These are phyloP conservation scores for Russula ochroleuca DNA, from an alignment of 768 basidiomycete genomes.

Conservation along the genomic window DNA sequence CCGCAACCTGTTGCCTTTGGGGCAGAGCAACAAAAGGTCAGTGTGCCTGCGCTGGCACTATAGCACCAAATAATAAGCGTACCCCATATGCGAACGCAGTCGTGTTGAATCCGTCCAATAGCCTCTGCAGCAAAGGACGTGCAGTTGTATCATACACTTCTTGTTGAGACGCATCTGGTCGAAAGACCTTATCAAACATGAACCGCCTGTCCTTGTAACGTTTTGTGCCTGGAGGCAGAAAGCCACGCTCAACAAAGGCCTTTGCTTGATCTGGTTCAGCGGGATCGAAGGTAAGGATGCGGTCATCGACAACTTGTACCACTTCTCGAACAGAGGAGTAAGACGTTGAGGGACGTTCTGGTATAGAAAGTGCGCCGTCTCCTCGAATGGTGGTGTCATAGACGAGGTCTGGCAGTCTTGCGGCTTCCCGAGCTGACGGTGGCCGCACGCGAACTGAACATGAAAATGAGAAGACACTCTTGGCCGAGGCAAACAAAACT, in stretches of 20 bases:
- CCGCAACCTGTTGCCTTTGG: constrained; percentile 99
- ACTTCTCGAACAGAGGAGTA: constrained; percentile 66
- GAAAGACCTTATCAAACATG: constrained; percentile 94
- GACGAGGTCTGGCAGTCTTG: constrained; percentile 71
- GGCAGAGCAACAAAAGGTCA: neutral
- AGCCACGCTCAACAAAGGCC: constrained; percentile 80
- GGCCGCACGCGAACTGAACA: constrained; percentile 83
- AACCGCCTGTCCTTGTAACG: constrained; percentile 96
- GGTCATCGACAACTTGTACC: constrained; percentile 88
- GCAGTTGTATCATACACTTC: constrained; percentile 87
- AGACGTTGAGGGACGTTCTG: constrained; percentile 47
- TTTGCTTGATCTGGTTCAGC: constrained; percentile 79
- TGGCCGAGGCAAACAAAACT: constrained; percentile 7
- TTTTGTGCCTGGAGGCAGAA: constrained; percentile 81
- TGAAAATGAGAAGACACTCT: neutral
- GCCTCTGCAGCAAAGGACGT: constrained; percentile 74
- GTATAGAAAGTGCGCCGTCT: constrained; percentile 81
- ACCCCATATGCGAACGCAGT: constrained; percentile 99
- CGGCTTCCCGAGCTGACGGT: constrained; percentile 78
- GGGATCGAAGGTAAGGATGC: constrained; percentile 94
- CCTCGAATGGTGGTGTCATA: constrained; percentile 69
- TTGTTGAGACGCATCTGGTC: constrained; percentile 72
- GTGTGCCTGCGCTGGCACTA: neutral
- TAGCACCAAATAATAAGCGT: constrained; percentile 35
- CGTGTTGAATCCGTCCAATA: constrained; percentile 93